Conservation (phyloP, 2,329 filamentous ascomycete genomes). For the Trichoderma koningiopsis region DNA sequence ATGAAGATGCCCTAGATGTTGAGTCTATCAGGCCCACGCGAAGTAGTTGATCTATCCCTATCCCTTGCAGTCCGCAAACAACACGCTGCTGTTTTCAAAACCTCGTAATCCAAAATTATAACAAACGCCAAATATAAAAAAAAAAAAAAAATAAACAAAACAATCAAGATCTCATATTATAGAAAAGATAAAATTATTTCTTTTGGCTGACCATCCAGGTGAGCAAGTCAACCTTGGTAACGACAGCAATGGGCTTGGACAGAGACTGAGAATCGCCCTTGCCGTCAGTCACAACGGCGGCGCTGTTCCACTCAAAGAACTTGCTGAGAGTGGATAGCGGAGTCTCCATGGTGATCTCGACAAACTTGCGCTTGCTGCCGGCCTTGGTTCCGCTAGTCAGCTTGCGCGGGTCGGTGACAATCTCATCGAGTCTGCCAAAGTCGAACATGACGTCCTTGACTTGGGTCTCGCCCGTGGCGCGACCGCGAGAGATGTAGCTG, state of each 20-base stretch:
- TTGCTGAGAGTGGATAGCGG: slow-evolving; percentile 79
- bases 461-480: slow-evolving; percentile 70
- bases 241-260: slow-evolving; percentile 81
- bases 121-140: slow-evolving; percentile 4
- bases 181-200: slow-evolving; percentile 30
- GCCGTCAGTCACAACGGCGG: slow-evolving; percentile 87
- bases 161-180: neutral
- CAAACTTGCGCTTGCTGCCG: slow-evolving; percentile 68
- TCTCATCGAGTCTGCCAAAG: slow-evolving; percentile 83
- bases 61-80: slow-evolving; percentile 2
- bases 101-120: neutral
- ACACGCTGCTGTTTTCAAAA: slow-evolving; percentile 9
- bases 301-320: slow-evolving; percentile 98
- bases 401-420: slow-evolving; percentile 83
- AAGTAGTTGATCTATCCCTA: slow-evolving; percentile 23
- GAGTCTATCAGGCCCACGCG: slow-evolving; percentile 41
- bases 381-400: slow-evolving; percentile 48
- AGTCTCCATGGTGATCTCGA: slow-evolving; percentile 92
- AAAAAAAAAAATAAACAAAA: neutral
- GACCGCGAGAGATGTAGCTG: slow-evolving; percentile 82
- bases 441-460: slow-evolving; percentile 96
- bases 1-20: slow-evolving; percentile 42
- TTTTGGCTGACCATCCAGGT: slow-evolving; percentile 81
- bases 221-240: slow-evolving; percentile 94
- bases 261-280: slow-evolving; percentile 56